Evolutionary conservation across 345 rosid species (phyloP), one percentile per base, ranked within the genome.

Genomic region (Noccaea bulbosa): DNA sequence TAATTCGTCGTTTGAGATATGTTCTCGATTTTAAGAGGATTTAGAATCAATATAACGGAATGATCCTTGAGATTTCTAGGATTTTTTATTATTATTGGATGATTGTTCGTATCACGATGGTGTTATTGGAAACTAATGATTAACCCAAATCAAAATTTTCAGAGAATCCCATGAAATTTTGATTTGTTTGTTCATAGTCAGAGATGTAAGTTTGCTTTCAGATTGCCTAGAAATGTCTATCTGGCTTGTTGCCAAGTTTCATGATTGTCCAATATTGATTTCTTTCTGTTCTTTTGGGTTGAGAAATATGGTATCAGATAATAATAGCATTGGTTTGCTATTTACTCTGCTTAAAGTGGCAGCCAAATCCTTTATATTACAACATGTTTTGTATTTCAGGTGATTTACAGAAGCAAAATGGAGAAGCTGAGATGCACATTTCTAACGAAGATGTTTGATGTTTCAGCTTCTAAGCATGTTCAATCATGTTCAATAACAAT

Each of bases 301-400:
- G 11, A 24, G 58, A 30, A 30, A 52, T 52, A 12, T 41, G 8
- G 15, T 15, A 50, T 4, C 8, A 56, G 14, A 56, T 12, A 56
- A 16, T 57, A 9, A 4, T n/a, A 40, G 2, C 11, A 24, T 22
- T 51, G 39, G 11, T n/a, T 65, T 38, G 70, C 38, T 41, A n/a
- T 54, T 10, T 5, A 60, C 22, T 14, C 50, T 44, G 51, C n/a
- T 5, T 61, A 43, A 8, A 32, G 35, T 9, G 4, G 11, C 7
- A 11, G 17, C 49, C 27, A 41, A 66, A 8, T 3, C 15, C 30
- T 51, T 0, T 6, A 22, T 17, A 30, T 20, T 20, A 1, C 22
- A 65, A 24, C 50, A 39, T 54, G 15, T 38, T 45, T 54, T 16
- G 59, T 64, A 11, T 56, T 56, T 56, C 53, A 73, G 77, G 59